Conservation (phyloP, 108 stramenopile species). For the Thalassiosira profunda region DNA sequence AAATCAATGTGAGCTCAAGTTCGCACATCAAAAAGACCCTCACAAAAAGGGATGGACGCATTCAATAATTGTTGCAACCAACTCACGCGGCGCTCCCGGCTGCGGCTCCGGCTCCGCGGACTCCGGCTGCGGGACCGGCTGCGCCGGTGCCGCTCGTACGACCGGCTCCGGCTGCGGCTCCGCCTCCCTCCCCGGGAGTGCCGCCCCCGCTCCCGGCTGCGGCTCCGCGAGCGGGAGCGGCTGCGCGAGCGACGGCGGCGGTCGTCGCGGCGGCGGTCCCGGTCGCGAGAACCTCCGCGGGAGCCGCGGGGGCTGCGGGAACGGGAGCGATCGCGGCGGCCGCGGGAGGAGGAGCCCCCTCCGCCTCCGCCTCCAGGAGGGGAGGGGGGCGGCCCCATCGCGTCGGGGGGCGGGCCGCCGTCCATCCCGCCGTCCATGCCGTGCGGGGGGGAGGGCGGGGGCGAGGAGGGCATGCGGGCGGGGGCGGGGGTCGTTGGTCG, state of each 20-base stretch:
- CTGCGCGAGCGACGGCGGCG: not conserved
- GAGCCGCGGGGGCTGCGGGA: conserved; percentile 19
- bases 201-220: not conserved
- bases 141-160: conserved; percentile 6
- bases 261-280: conserved; percentile 6
- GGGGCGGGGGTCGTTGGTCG: no score
- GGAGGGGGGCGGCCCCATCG: no score
- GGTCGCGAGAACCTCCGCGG: conserved; percentile 1
- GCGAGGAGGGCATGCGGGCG: no score
- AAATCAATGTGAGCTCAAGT: not conserved
- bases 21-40: not conserved
- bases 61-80: conserved; percentile 1
- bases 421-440: no score
- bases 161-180: conserved; percentile 8
- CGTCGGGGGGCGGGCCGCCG: no score
- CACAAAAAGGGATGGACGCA: not conserved
- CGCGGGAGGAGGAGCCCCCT: conserved; percentile 7
- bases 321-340: conserved; percentile 1
- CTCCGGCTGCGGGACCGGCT: conserved; percentile 10
- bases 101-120: conserved; percentile 16
- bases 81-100: conserved; percentile 21
- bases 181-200: conserved; percentile 5
- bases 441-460: no score
- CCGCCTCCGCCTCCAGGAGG: no score
- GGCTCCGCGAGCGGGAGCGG: not conserved